Percentiles rank a stretch among this genome's conserved stretches.
Evolutionary conservation across 2,329 filamentous ascomycete genomes (phyloP).

Genomic region (Diaporthe vexans): DNA sequence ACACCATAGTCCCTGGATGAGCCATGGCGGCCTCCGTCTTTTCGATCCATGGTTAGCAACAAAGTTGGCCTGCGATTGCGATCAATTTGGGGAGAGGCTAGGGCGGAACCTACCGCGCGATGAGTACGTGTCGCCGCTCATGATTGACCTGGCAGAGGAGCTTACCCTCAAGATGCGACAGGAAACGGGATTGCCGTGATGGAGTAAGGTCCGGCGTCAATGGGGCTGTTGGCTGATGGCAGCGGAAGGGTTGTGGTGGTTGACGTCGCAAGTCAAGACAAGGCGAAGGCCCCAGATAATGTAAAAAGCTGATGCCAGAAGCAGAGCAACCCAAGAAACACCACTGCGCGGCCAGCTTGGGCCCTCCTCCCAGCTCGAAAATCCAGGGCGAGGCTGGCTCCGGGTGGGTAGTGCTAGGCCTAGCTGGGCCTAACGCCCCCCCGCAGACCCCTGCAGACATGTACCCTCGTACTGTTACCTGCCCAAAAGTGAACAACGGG

Average conservation of each 20-base stretch:
- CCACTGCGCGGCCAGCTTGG: slow-evolving; percentile 1
- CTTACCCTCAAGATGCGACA: slow-evolving; percentile 33
- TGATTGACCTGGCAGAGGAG: slow-evolving; percentile 55
- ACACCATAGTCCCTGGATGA: slow-evolving; percentile 69
- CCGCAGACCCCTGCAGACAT: background rate
- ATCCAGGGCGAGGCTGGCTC: slow-evolving; percentile 57
- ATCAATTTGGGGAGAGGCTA: slow-evolving; percentile 24
- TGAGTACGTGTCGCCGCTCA: slow-evolving; percentile 90
- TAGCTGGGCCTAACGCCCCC: slow-evolving; percentile 43
- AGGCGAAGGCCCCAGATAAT: slow-evolving; percentile 1
- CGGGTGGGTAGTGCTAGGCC: slow-evolving; percentile 46
- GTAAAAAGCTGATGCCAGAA: slow-evolving; percentile 31
- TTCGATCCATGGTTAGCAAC: slow-evolving; percentile 45
- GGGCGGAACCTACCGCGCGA: slow-evolving; percentile 73
- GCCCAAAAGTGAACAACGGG: background rate
- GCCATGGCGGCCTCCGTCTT: slow-evolving; percentile 65
- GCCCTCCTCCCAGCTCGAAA: slow-evolving; percentile 21
- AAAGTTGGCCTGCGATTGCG: slow-evolving; percentile 43
- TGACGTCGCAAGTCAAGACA: slow-evolving; percentile 13
- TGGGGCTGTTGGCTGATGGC: slow-evolving; percentile 21
- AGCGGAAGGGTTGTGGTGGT: slow-evolving; percentile 23
- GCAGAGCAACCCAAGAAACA: slow-evolving; percentile 19
- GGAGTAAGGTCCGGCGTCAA: background rate
- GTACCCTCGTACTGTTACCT: background rate
- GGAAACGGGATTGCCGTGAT: slow-evolving; percentile 29